Conservation (phyloP, 2,329 filamentous ascomycete genomes). For the Balansia obtecta region DNA sequence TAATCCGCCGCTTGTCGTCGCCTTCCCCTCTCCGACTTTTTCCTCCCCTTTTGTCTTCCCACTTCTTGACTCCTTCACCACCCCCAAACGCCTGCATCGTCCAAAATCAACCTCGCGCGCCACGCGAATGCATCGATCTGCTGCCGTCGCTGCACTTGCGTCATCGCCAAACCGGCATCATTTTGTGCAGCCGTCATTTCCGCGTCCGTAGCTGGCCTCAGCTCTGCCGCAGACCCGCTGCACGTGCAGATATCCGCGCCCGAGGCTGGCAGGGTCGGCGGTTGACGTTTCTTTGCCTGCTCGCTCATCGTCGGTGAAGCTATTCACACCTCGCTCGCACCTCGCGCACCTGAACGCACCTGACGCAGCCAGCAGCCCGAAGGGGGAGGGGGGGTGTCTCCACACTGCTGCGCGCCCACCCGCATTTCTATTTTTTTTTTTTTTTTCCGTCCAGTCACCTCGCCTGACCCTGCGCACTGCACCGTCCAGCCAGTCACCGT, state of each 20-base stretch:
- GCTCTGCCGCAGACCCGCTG: constrained; percentile 14
- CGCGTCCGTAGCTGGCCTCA: constrained; percentile 16
- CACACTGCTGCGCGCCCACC: constrained; percentile 7
- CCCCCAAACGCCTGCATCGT: constrained; percentile 24
- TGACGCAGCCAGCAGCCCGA: too few species aligned
- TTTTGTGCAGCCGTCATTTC: constrained; percentile 20
- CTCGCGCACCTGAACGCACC: constrained; percentile 2
- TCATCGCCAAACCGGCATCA: constrained; percentile 24
- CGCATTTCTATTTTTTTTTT: constrained; percentile 8
- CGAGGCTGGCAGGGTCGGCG: constrained; percentile 5
- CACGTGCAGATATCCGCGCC: constrained; percentile 10
- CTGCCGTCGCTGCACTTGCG: constrained; percentile 19
- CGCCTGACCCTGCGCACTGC: constrained; percentile 7
- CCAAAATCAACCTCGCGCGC: constrained; percentile 15
- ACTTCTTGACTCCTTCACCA: constrained; percentile 17
- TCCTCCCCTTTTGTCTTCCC: constrained; percentile 12
- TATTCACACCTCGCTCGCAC: constrained; percentile 21
- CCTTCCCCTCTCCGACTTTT: constrained; percentile 10
- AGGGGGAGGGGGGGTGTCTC: constrained; percentile 7
- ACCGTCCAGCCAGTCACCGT: constrained; percentile 3
- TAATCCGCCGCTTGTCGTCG: constrained; percentile 10
- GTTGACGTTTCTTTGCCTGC: constrained; percentile 10
- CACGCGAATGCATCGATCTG: constrained; percentile 27
- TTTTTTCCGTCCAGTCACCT: constrained; percentile 13
- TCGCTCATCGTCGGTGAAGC: constrained; percentile 21